These are phyloP conservation scores for Globisporangium abappressorium DNA, from an alignment of 352 stramenopile species.

Conservation along the genomic window DNA sequence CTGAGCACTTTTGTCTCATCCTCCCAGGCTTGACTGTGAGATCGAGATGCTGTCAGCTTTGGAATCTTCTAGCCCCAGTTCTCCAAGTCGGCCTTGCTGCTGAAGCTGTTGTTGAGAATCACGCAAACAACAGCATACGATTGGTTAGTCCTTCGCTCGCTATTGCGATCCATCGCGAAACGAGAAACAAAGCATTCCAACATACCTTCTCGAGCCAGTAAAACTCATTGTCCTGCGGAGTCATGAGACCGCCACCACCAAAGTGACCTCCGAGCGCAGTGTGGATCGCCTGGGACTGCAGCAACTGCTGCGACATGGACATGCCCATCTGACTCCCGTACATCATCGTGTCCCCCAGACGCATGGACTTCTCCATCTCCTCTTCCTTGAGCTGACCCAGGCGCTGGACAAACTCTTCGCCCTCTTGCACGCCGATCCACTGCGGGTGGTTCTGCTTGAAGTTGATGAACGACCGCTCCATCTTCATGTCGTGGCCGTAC, in stretches of 20 bases:
- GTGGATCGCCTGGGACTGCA: constrained; percentile 85
- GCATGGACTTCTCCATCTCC: constrained; percentile 87
- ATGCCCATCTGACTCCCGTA: constrained; percentile 54
- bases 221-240: constrained; percentile 77
- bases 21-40: constrained; percentile 49
- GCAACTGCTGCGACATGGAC: constrained; percentile 85
- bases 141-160: background rate
- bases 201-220: constrained; percentile 88
- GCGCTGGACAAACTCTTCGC: constrained; percentile 66
- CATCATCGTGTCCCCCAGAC: constrained; percentile 79
- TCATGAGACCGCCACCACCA: constrained; percentile 39
- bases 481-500: constrained; percentile 93
- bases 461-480: constrained; percentile 97
- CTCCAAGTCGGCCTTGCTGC: constrained; percentile 48
- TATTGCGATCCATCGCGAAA: background rate
- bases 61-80: constrained; percentile 36
- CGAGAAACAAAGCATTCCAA: background rate
- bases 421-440: constrained; percentile 76
- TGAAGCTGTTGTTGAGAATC: constrained; percentile 40
- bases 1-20: background rate
- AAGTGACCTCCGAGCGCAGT: constrained; percentile 56
- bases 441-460: constrained; percentile 93
- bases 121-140: constrained; percentile 3
- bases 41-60: constrained; percentile 47
- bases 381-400: constrained; percentile 74